Percentiles rank a stretch among this genome's conserved stretches.
Conservation (phyloP, 1,284 basidiomycete genomes). For the Peniophora sp. region DNA sequence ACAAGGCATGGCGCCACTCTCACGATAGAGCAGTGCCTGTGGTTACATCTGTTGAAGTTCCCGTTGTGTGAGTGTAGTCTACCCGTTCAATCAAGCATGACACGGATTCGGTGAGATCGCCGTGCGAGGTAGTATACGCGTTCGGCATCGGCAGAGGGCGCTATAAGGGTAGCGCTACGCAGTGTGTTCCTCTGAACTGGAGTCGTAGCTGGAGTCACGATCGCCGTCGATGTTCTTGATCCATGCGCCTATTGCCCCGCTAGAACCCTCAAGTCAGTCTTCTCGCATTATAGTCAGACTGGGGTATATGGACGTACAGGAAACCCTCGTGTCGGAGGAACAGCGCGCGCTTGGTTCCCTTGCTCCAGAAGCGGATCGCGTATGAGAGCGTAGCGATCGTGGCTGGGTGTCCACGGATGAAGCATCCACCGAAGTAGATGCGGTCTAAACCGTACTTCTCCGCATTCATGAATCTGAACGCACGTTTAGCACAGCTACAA, state of each 20-base stretch:
- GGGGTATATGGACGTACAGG: constrained; percentile 53
- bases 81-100: too few relatives aligned
- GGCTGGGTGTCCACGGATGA: constrained; percentile 96
- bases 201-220: constrained; percentile 2
- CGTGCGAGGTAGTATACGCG: too few relatives aligned
- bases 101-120: too few relatives aligned
- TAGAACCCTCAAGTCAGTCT: constrained; percentile 20
- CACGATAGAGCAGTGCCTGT: too few relatives aligned
- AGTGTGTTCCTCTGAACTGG: too few relatives aligned
- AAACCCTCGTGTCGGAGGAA: constrained; percentile 99
- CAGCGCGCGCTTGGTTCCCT: constrained; percentile 92
- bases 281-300: too few relatives aligned
- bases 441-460: constrained; percentile 97
- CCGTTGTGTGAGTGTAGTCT: too few relatives aligned
- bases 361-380: constrained; percentile 99
- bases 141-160: too few relatives aligned
- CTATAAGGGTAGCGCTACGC: too few relatives aligned
- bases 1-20: too few relatives aligned
- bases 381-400: constrained; percentile 98
- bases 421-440: constrained; percentile 99
- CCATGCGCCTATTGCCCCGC: constrained; percentile 91
- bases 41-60: too few relatives aligned
- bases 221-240: constrained; percentile 76
- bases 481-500: constrained; percentile 5
- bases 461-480: constrained; percentile 92